Base-by-base conservation (phyloP, 768 basidiomycete species). In the Cystobasidiopsis lactophilus region DNA sequence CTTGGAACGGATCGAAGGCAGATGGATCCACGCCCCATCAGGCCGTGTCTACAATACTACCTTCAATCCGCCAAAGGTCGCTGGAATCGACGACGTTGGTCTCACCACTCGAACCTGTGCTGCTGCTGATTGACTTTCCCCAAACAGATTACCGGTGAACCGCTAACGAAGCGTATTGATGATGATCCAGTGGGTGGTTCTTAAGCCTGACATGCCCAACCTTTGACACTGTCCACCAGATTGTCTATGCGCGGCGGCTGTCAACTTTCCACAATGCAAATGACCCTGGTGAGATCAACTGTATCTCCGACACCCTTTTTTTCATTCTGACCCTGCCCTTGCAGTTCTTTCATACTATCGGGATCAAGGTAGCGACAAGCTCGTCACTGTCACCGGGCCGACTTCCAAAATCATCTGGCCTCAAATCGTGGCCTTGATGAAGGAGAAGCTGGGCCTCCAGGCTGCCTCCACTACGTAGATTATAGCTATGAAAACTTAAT, bases 381-480 rank as follows among this genome's bases (percentile, higher is more conserved):
- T 82, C 10, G 71, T 73, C 40, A 77, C 77, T 2, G 65, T 91
- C 29, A 70, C 73, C 19, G 85, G 85, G 2, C 67, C 71, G 52
- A 82, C 83, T 7, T 83, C 81, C 2, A 82, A 88, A 61, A 82
- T 86, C 65, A 88, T 89, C 57, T 89, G 85, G 85, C 84, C 82
- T 2, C 69, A 78, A 58, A 72, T 91, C 11, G 83, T 85, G 56
- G 66, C 66, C 40, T 68, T 75, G 21, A 69, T 86, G 1, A 23
- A 40, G 29, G 50, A 35, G 33, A 7, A 16, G n/a, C n/a, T n/a
- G n/a, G n/a, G n/a, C n/a, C n/a, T n/a, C n/a, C n/a, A n/a, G n/a
- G n/a, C n/a, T n/a, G n/a, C n/a, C n/a, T n/a, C n/a, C n/a, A n/a
- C n/a, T n/a, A n/a, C n/a, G n/a, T n/a, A n/a, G n/a, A n/a, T n/a